Percentiles rank a stretch among this genome's conserved stretches.
phyloP scores from a whole-genome alignment of 1,284 basidiomycete species.

The Pterula multifida region DNA sequence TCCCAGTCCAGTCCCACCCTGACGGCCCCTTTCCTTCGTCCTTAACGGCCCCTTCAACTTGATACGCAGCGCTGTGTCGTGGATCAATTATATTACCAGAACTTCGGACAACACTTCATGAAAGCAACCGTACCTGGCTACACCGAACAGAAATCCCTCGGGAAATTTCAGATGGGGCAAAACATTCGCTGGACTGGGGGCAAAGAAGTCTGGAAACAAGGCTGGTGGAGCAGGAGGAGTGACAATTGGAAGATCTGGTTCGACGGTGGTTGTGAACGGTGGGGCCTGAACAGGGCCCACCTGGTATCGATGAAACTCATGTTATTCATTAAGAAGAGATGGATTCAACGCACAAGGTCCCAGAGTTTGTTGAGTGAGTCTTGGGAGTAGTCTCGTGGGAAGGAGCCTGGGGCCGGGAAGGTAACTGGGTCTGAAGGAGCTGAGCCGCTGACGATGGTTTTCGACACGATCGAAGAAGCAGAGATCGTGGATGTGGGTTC shows the following conservation, averaged over 20 bases:
- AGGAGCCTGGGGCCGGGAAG: conserved; percentile 27
- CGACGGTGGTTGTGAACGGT: conserved; percentile 31
- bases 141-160: conserved; percentile 31
- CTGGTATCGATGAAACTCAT: conserved; percentile 14
- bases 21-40: conserved; percentile 35
- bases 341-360: conserved; percentile 32
- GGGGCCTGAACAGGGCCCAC: conserved; percentile 31
- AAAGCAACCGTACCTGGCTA: conserved; percentile 25
- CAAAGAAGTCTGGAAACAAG: conserved; percentile 32
- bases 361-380: conserved; percentile 26
- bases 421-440: background rate
- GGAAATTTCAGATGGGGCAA: conserved; percentile 28
- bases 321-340: too few relatives aligned
- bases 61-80: conserved; percentile 24
- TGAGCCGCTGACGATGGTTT: background rate
- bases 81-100: background rate
- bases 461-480: background rate
- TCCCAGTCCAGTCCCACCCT: conserved; percentile 36
- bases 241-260: conserved; percentile 24
- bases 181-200: conserved; percentile 26
- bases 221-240: conserved; percentile 31
- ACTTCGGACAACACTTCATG: background rate
- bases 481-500: too few relatives aligned
- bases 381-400: conserved; percentile 26
- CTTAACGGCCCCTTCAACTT: conserved; percentile 36